Base-by-base conservation (phyloP, 2,329 filamentous ascomycete species). In the Hypomyces rosellus region DNA sequence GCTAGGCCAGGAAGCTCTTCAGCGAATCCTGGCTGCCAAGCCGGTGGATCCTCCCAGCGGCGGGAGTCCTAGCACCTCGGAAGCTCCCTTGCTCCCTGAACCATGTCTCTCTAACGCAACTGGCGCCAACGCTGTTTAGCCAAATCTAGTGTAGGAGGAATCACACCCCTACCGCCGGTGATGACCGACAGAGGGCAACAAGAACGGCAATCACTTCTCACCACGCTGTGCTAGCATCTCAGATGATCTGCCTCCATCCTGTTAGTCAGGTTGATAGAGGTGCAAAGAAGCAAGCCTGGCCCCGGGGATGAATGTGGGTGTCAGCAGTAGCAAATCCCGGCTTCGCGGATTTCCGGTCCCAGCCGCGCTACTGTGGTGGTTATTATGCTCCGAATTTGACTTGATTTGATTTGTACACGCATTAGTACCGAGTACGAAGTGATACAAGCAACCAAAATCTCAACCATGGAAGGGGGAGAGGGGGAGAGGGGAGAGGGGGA, bases 21-120 rank as follows among this genome's bases (percentile, higher is more conserved):
- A 22, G 13, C 18, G 20, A 18, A 49, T 49, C 39, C 37, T 41
- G 41, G 46, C 14, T 18, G 53, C n/a, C 49, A 51, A 51, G 41
- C 50, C 16, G 38, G 55, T 56, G 57, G 57, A 56, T 56, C 47
- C 42, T 34, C 15, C 25, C 25, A 30, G 25, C 22, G 34, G 51
- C 57, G 57, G 56, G 56, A 59, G 52, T 52, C 50, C 51, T 55
- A 59, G 50, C 54, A 57, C 54, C 49, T 59, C 58, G 58, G 57
- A 55, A 59, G 55, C 55, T 57, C 47, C 57, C 57, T 54, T 51
- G 43, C 48, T 39, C 44, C 44, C 33, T 46, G 44, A 46, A 25
- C 36, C 40, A 40, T 39, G 43, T 39, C 45, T 18, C 18, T 36
- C 30, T 45, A 45, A 42, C 36, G 46, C 41, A 16, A 41, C 45